Percentiles rank a stretch among this genome's conserved stretches.
These are phyloP conservation scores for Fraxinus floribunda DNA, from an alignment of 305 asterid genomes.

Conservation along the genomic window DNA sequence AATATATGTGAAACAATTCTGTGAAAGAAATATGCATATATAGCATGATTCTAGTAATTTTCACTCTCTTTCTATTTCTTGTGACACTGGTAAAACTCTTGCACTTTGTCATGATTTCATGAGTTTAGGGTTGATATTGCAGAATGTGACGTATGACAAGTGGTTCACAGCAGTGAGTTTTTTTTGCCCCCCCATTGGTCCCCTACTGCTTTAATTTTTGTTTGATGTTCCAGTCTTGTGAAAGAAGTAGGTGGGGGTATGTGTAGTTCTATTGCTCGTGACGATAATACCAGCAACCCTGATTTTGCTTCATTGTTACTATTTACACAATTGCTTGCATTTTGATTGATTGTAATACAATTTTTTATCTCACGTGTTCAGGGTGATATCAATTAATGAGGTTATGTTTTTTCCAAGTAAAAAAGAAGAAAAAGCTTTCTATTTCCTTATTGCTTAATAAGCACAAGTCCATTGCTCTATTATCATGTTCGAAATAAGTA, in stretches of 20 bases:
- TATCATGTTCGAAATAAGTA: neutral
- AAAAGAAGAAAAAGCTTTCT: neutral
- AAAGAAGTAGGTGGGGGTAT: neutral
- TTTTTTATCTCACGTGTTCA: neutral
- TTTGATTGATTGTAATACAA: neutral
- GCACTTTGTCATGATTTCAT: neutral
- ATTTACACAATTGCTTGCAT: neutral
- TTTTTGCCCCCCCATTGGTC: neutral
- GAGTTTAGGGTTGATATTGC: neutral
- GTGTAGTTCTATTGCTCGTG: neutral
- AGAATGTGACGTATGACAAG: neutral
- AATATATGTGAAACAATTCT: neutral
- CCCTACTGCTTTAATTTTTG: neutral
- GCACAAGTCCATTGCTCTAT: neutral
- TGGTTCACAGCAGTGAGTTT: neutral
- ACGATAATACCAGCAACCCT: neutral
- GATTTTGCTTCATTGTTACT: neutral
- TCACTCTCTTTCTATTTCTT: neutral
- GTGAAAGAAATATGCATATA: neutral
- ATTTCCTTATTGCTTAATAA: no score
- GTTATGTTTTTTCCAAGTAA: neutral
- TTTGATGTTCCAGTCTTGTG: neutral
- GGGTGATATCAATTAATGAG: neutral
- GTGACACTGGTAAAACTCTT: neutral
- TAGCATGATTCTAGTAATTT: neutral